Evolutionary conservation across 495 filamentous ascomycete species (phyloP).

Genomic region (Cercophora scortea): DNA sequence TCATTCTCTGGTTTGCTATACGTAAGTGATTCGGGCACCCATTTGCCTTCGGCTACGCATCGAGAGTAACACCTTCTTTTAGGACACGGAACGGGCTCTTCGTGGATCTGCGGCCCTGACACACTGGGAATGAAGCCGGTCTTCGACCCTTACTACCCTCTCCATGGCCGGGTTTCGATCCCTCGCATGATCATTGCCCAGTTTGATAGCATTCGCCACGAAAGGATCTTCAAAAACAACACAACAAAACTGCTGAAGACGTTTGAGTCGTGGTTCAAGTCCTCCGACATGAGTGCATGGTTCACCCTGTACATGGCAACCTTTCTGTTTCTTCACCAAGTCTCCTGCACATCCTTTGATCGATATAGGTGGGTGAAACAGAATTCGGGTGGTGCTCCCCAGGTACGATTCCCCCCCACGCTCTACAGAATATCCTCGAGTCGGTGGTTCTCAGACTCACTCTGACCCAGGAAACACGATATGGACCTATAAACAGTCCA

Average conservation of each 20-base stretch:
- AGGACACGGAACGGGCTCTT: constrained; percentile 25
- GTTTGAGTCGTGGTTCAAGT: constrained; percentile 24
- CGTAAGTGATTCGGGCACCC: constrained; percentile 18
- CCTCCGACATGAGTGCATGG: constrained; percentile 23
- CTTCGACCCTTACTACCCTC: constrained; percentile 10
- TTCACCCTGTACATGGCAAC: constrained; percentile 33
- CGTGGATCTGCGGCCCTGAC: constrained; percentile 27
- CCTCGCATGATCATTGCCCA: constrained; percentile 42
- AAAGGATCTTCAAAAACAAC: constrained; percentile 14
- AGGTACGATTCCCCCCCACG: background rate
- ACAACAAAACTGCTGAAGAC: constrained; percentile 18
- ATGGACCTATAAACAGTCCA: constrained; percentile 10
- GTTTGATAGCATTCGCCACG: constrained; percentile 36
- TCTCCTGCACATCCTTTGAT: constrained; percentile 11
- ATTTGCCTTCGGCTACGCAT: too few relatives aligned
- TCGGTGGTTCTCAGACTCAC: background rate
- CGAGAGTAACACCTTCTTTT: background rate
- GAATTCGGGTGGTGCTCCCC: constrained; percentile 1
- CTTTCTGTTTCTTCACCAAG: constrained; percentile 27
- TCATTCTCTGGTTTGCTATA: constrained; percentile 35
- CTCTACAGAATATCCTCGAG: too few relatives aligned
- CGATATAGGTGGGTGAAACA: constrained; percentile 8
- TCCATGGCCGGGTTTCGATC: constrained; percentile 17
- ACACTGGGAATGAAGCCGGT: constrained; percentile 22
- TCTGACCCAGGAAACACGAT: constrained; percentile 16